phyloP scores from a whole-genome alignment of 805 yeast species.

The Allodekkera sacchari region DNA sequence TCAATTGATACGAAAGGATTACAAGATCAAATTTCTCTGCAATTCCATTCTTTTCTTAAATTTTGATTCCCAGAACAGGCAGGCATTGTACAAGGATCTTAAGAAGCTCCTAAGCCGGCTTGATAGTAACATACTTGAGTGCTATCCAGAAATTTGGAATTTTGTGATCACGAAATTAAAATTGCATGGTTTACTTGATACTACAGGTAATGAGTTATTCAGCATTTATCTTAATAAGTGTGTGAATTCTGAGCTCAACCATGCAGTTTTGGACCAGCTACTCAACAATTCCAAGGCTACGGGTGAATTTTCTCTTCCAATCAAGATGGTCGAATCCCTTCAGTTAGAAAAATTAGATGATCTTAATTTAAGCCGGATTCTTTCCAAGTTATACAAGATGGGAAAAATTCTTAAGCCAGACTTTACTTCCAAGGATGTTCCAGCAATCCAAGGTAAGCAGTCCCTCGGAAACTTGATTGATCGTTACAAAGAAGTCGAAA shows the following conservation, averaged over 20 bases:
- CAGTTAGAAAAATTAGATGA: constrained; percentile 16
- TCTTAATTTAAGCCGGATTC: constrained; percentile 15
- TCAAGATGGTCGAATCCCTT: constrained; percentile 9
- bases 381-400: constrained; percentile 20
- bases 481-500: constrained; percentile 3
- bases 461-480: neutral
- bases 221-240: constrained; percentile 10
- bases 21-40: constrained; percentile 21
- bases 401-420: constrained; percentile 7
- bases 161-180: constrained; percentile 19
- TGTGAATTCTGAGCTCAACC: constrained; percentile 2
- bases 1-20: constrained; percentile 17
- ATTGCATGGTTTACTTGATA: constrained; percentile 11
- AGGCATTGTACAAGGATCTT: constrained; percentile 11
- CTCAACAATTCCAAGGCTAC: constrained; percentile 16
- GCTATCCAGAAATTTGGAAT: constrained; percentile 25
- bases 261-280: constrained; percentile 16
- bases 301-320: constrained; percentile 5
- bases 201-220: constrained; percentile 11
- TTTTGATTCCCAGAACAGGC: constrained; percentile 8
- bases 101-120: constrained; percentile 10
- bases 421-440: neutral
- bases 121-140: constrained; percentile 11
- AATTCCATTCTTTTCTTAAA: constrained; percentile 19
- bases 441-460: neutral